Evolutionary conservation across 179 eudicot species (phyloP).

Genomic region (Camellia oleifera): DNA sequence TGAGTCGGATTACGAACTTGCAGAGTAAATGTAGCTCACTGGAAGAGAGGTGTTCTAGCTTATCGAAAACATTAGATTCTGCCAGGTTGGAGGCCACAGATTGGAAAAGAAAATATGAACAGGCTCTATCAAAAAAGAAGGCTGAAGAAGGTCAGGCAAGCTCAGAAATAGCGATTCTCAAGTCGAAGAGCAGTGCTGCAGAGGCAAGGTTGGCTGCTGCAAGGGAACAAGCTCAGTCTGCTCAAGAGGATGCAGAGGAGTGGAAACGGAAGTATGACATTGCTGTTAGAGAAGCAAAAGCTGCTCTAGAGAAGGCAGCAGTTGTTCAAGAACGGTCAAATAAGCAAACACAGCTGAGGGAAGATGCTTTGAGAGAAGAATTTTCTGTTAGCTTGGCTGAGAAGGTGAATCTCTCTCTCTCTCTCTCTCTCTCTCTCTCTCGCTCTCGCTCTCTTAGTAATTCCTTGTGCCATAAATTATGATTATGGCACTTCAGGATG

Average conservation of each 20-base stretch:
- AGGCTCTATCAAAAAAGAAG: conserved; percentile 55
- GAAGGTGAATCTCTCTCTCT: conserved; percentile 49
- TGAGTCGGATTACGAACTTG: conserved; percentile 64
- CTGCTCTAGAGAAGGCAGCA: conserved; percentile 93
- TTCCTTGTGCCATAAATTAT: background rate
- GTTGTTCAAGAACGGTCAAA: conserved; percentile 75
- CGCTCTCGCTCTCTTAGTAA: no score
- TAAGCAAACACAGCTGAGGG: conserved; percentile 74
- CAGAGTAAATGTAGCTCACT: conserved; percentile 78
- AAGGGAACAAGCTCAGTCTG: conserved; percentile 81
- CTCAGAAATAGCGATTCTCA: conserved; percentile 71
- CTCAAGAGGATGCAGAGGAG: conserved; percentile 94
- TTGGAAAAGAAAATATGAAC: conserved; percentile 87
- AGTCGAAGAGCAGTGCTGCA: conserved; percentile 78
- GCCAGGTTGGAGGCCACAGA: conserved; percentile 66
- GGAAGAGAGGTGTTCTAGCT: conserved; percentile 79
- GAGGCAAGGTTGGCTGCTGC: conserved; percentile 97
- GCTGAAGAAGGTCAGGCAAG: conserved; percentile 72
- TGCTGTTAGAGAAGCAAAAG: conserved; percentile 86
- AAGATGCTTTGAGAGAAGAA: conserved; percentile 80
- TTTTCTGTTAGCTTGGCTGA: conserved; percentile 57
- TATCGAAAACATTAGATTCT: conserved; percentile 61
- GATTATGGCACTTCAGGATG: background rate
- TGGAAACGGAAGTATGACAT: conserved; percentile 93
- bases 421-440: background rate